Evolutionary conservation across 208 protist genomes (phyloP), one percentile per base, ranked within the genome.

Genomic region (Wallacemonas sp.): DNA sequence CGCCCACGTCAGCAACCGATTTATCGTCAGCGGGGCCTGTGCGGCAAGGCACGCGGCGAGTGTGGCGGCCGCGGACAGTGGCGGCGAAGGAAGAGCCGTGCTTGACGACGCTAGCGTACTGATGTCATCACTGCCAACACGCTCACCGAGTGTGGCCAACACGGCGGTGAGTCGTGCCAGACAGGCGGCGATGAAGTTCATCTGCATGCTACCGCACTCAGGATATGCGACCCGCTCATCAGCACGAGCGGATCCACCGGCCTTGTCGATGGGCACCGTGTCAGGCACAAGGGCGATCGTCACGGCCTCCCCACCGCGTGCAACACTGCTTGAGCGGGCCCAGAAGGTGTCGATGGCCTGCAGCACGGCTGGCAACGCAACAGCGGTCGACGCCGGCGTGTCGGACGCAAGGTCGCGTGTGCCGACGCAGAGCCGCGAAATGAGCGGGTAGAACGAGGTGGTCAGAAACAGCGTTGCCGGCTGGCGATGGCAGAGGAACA

Each of bases 21-120:
- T 71, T n/a, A 83, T 44, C 6, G 81, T 75, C 22, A 87, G 48
- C 12, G 72, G 70, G 55, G 71, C 69, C 21, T 83, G 76, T 29
- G 65, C 27, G 41, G 66, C 33, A 63, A 81, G 38, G 30, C 61
- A 21, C 36, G 46, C 26, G 37, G 38, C 22, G 52, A 52, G 27
- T 29, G 10, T 64, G 19, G 5, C 21, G 30, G 24, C 37, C 9
- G 46, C 55, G 6, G 37, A 32, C 48, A 17, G 10, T 26, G 10
- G 38, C 48, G 26, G 13, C 17, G 17, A 15, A 52, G 9, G 30
- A 32, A 8, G 8, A 15, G 3, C 21, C 37, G 17, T 36, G 38
- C 26, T n/a, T n/a, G 42, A 22, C 19, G 42, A 6, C 17, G 17
- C 42, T n/a, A 9, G 42, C 19, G 19, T n/a, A 9, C 17, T 48